phyloP scores from a whole-genome alignment of 2,329 filamentous ascomycete species.

The Raffaelea deltoideospora region DNA sequence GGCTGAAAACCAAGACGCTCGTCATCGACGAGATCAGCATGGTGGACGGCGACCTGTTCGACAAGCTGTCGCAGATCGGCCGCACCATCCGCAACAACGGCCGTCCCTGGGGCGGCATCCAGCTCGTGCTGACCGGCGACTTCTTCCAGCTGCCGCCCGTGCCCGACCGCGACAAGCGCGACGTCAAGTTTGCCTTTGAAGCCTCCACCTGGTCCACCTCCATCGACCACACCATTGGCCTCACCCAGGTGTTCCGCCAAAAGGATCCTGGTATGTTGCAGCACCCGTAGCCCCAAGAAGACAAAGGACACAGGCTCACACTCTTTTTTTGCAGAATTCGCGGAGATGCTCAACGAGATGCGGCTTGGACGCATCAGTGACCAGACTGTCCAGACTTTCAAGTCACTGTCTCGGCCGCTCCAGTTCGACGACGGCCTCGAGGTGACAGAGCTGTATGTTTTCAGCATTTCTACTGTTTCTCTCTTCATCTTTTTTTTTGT shows the following conservation, averaged over 20 bases:
- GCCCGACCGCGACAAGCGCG: conserved; percentile 53
- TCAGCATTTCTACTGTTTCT: background rate
- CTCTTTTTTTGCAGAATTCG: conserved; percentile 45
- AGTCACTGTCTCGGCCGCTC: conserved; percentile 53
- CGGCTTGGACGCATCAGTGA: conserved; percentile 67
- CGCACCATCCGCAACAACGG: conserved; percentile 79
- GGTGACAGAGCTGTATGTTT: conserved; percentile 65
- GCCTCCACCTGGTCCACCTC: conserved; percentile 82
- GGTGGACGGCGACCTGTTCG: conserved; percentile 94
- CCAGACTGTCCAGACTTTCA: conserved; percentile 65
- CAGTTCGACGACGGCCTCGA: conserved; percentile 59
- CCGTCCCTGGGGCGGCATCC: conserved; percentile 86
- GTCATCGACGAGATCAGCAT: conserved; percentile 95
- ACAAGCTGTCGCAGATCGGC: conserved; percentile 85
- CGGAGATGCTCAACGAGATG: conserved; percentile 96
- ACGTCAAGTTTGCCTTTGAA: conserved; percentile 84
- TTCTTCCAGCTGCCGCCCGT: conserved; percentile 97
- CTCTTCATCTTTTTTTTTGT: background rate
- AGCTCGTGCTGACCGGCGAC: conserved; percentile 88
- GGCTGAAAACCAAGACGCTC: conserved; percentile 76
- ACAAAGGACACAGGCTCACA: conserved; percentile 14
- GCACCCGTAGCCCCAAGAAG: too few relatives aligned
- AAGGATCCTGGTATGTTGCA: conserved; percentile 51
- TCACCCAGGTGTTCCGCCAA: conserved; percentile 94
- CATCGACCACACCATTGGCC: conserved; percentile 86